These are phyloP conservation scores for Noccaea caerulescens DNA, from an alignment of 345 rosid genomes.

Conservation along the genomic window DNA sequence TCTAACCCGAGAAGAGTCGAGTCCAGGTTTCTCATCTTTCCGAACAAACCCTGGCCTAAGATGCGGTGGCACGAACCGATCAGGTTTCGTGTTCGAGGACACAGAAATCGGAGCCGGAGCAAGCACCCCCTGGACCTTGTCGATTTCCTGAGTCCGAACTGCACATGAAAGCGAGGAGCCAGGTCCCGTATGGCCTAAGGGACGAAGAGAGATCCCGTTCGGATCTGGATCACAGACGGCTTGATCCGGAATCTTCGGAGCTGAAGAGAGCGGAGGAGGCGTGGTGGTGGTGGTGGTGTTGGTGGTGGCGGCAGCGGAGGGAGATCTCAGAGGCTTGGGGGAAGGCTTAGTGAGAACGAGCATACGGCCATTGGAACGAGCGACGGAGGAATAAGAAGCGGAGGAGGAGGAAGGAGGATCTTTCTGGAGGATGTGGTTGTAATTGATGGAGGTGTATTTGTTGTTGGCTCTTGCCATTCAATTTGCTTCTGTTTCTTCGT, in stretches of 20 bases:
- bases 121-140: slow-evolving; percentile 19
- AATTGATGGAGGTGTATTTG: slow-evolving; percentile 75
- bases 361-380: slow-evolving; percentile 81
- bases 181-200: slow-evolving; percentile 58
- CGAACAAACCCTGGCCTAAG: slow-evolving; percentile 84
- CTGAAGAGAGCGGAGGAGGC: slow-evolving; percentile 37
- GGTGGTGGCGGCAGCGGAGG: slow-evolving; percentile 1
- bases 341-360: slow-evolving; percentile 78
- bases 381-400: slow-evolving; percentile 53
- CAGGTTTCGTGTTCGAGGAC: slow-evolving; percentile 51
- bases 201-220: slow-evolving; percentile 68
- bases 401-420: slow-evolving; percentile 38
- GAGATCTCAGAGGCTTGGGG: slow-evolving; percentile 51
- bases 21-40: slow-evolving; percentile 60
- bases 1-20: slow-evolving; percentile 21
- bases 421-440: slow-evolving; percentile 72
- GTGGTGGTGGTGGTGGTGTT: slow-evolving; percentile 24
- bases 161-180: slow-evolving; percentile 44
- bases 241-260: slow-evolving; percentile 41
- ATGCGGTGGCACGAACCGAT: slow-evolving; percentile 87
- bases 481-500: not conserved
- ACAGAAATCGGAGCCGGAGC: slow-evolving; percentile 33
- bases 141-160: slow-evolving; percentile 37
- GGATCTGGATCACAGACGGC: slow-evolving; percentile 38
- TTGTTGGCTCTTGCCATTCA: slow-evolving; percentile 77